Conservation (phyloP, 2,329 filamentous ascomycete species). For the Cercospora brassicicola region DNA sequence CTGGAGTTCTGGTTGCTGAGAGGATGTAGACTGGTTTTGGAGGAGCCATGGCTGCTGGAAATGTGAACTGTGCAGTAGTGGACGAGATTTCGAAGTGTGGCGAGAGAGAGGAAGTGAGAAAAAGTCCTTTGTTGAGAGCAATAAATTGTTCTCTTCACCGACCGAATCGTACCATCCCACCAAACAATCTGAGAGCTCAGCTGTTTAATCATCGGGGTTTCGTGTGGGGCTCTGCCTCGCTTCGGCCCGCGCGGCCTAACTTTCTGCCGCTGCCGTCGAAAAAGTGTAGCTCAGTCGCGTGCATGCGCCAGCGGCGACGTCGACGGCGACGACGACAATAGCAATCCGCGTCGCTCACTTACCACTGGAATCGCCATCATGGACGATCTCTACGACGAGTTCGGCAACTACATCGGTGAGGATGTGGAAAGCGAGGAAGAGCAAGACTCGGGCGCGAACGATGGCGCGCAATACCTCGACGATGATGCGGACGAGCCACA, state of each 20-base stretch:
- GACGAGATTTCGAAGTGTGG: not conserved
- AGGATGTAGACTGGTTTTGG: constrained; percentile 94
- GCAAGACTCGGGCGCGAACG: constrained; percentile 71
- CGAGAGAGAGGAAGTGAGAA: not conserved
- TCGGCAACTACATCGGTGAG: constrained; percentile 98
- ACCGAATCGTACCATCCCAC: constrained; percentile 3
- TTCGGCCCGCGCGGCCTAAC: not conserved
- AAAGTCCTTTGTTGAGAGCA: constrained; percentile 1
- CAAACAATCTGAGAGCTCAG: constrained; percentile 1
- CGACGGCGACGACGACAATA: constrained; percentile 8
- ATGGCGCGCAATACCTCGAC: constrained; percentile 76
- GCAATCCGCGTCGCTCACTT: not conserved
- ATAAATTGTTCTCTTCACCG: constrained; percentile 2
- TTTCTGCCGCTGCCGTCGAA: constrained; percentile 3
- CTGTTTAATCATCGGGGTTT: not conserved
- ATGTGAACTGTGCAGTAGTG: not conserved
- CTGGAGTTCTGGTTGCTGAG: constrained; percentile 72
- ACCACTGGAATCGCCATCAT: constrained; percentile 52
- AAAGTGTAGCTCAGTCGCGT: constrained; percentile 17
- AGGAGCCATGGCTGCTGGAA: constrained; percentile 61
- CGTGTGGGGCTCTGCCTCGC: not conserved
- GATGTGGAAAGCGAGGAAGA: constrained; percentile 85
- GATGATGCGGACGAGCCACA: constrained; percentile 62
- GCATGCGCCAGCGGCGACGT: constrained; percentile 2
- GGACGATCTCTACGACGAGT: constrained; percentile 99